phyloP scores from a whole-genome alignment of 164 flowering plant genomes.

The Tetracentron sinense region DNA sequence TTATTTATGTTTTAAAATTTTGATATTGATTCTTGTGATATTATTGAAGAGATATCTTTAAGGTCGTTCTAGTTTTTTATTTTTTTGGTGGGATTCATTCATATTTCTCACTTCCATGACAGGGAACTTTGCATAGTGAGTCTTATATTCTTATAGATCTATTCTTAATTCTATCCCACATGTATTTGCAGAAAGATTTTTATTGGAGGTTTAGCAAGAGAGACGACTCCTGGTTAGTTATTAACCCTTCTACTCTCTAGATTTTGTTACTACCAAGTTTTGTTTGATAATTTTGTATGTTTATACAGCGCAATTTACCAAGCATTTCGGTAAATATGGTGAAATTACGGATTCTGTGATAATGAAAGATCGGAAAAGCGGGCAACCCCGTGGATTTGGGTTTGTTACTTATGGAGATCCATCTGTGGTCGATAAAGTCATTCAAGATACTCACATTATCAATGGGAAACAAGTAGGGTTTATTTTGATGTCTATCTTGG shows the following conservation, averaged over 20 bases:
- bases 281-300: neutral
- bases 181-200: constrained; percentile 71
- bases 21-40: too few species aligned
- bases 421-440: constrained; percentile 73
- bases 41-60: too few species aligned
- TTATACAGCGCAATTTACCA: constrained; percentile 56
- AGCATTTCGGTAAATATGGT: constrained; percentile 75
- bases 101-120: neutral
- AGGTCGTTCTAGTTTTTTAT: too few species aligned
- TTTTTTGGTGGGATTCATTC: too few species aligned
- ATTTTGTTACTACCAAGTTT: neutral
- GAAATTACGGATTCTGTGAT: constrained; percentile 85
- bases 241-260: constrained; percentile 3
- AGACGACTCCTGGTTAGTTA: constrained; percentile 63
- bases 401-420: constrained; percentile 88
- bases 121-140: neutral
- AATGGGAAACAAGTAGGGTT: constrained; percentile 77
- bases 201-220: constrained; percentile 84
- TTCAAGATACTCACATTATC: constrained; percentile 63
- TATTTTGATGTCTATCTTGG: neutral
- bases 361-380: constrained; percentile 76
- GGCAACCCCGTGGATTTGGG: constrained; percentile 88
- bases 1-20: too few species aligned
- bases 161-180: constrained; percentile 8
- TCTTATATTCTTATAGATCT: neutral